Evolutionary conservation across 1,139 yeast genomes (phyloP), one percentile per base, ranked within the genome.

Genomic region (Scheffersomyces lignicola): DNA sequence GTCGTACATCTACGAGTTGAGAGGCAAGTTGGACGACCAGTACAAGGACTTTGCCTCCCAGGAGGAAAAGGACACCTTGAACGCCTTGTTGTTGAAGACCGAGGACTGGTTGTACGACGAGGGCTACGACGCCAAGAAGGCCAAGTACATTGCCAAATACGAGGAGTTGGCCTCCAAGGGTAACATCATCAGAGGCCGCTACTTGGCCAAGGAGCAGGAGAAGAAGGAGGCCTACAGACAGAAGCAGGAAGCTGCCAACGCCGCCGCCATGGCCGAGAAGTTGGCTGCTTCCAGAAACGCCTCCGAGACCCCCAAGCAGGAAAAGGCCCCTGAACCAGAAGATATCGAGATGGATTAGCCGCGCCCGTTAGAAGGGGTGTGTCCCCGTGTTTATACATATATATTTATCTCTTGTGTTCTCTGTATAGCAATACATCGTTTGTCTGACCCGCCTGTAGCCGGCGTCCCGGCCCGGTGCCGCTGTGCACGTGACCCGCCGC

Each of bases 81-180:
- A 76, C 40, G 85, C 72, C 42, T 75, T 83, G 76, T 78, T 92
- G 61, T 61, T 76, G 58, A 86, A 83, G 63, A 80, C 97, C 48
- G 98, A 94, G 76, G 96, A 92, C 61, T 92, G 99, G 99, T 79
- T 92, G 58, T 94, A 92, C 68, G 96, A 86, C 44, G 98, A 88
- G 39, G 97, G 98, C 58, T 92, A 86, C 60, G 98, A 92, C 63
- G 80, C 97, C 44, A 76, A 90, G 61, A 90, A 92, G 80, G 98
- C 95, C 54, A 88, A 85, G 67, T 92, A 92, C 76, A 83, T 94
- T 69, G 97, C 98, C 58, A 90, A 86, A 71, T 89, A 90, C 70
- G 98, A 94, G 71, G 98, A 92, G 69, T 81, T 92, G 60, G 95
- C 97, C 33, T 77, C 96, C 34, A 74, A 83, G 55, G 98, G 98